A percentile compares a stretch with the other conserved stretches of the same genome.
Conservation (phyloP, 2,329 filamentous ascomycete species). For the Penicillium sp. region DNA sequence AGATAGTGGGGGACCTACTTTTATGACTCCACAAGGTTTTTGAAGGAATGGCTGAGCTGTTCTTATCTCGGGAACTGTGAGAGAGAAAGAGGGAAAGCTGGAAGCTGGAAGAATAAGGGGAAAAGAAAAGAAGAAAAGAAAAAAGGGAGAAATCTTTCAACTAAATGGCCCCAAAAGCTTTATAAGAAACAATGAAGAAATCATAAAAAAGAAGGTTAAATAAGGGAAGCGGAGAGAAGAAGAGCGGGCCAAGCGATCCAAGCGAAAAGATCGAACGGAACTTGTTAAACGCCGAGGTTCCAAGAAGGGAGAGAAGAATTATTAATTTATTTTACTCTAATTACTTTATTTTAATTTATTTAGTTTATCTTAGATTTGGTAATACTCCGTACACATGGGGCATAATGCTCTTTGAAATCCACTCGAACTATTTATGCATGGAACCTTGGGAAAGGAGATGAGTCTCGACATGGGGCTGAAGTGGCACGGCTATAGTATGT, state of each 20-base stretch:
- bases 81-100: background rate
- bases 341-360: background rate
- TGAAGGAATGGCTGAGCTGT: slow-evolving; percentile 14
- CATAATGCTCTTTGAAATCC: slow-evolving; percentile 16
- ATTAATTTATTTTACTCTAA: background rate
- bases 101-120: background rate
- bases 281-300: slow-evolving; percentile 27
- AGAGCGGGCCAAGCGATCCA: slow-evolving; percentile 16
- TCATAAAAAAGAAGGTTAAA: slow-evolving; percentile 30
- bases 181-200: slow-evolving; percentile 20
- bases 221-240: slow-evolving; percentile 22
- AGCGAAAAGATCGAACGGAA: slow-evolving; percentile 22
- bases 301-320: slow-evolving; percentile 15
- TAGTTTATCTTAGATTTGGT: background rate
- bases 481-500: background rate
- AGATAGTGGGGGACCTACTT: slow-evolving; percentile 12
- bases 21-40: slow-evolving; percentile 13
- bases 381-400: slow-evolving; percentile 10
- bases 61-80: background rate
- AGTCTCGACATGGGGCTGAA: slow-evolving; percentile 1
- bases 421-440: slow-evolving; percentile 15
- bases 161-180: slow-evolving; percentile 9
- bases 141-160: slow-evolving; percentile 3
- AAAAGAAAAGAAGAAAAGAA: slow-evolving; percentile 8
- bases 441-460: slow-evolving; percentile 18